Evolutionary conservation across 2,329 filamentous ascomycete species (phyloP).

Genomic region (Botryotinia globosa): DNA sequence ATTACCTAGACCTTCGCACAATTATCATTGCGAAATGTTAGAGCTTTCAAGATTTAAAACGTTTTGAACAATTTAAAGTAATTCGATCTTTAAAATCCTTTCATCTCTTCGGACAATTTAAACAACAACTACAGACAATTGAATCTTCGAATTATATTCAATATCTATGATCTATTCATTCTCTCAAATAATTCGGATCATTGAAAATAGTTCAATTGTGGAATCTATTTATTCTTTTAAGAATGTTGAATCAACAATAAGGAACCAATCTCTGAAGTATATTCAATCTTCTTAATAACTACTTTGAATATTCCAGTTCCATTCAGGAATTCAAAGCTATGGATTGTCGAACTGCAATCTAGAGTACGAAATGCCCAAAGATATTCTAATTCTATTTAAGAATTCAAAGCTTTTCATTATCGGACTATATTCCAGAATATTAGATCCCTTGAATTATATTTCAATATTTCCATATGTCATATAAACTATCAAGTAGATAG

Average conservation of each 20-base stretch:
- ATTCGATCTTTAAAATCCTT: background rate
- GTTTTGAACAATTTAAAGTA: background rate
- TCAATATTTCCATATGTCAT: background rate
- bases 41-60: background rate
- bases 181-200: too few species aligned
- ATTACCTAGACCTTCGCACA: background rate
- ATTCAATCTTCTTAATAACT: background rate
- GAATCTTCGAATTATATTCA: background rate
- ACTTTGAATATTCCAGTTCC: background rate
- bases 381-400: background rate
- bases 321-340: background rate
- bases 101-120: background rate
- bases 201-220: background rate
- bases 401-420: background rate
- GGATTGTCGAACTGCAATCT: background rate
- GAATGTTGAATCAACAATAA: fast-evolving
- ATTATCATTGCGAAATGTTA: background rate
- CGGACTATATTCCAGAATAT: background rate
- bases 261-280: fast-evolving
- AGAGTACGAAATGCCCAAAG: background rate
- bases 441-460: background rate
- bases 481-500: background rate
- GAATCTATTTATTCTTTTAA: background rate
- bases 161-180: too few species aligned
- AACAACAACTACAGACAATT: background rate